Conservation (phyloP, 805 yeast species). For the Pichia nakasei region DNA sequence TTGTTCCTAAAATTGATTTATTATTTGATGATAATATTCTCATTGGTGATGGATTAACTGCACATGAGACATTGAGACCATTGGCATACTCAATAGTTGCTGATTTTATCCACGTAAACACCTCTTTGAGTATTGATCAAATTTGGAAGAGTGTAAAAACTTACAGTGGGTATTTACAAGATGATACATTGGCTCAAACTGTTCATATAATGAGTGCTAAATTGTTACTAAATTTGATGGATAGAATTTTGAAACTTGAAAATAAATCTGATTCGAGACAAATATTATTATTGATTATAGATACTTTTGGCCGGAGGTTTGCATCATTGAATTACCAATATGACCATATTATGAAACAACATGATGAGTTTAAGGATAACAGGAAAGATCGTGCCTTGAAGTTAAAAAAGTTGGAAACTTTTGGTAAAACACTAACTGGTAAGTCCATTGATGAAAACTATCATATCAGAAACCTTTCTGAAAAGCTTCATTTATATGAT, state of each 20-base stretch:
- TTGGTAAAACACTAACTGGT: conserved; percentile 30
- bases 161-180: conserved; percentile 74
- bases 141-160: conserved; percentile 81
- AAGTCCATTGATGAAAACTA: conserved; percentile 13
- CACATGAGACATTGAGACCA: conserved; percentile 83
- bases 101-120: conserved; percentile 86
- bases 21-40: conserved; percentile 80
- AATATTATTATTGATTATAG: conserved; percentile 75
- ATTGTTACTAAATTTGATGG: conserved; percentile 77
- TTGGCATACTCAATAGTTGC: conserved; percentile 93
- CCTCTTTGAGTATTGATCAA: conserved; percentile 71
- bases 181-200: conserved; percentile 71
- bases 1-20: conserved; percentile 77
- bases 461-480: conserved; percentile 5
- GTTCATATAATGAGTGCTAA: conserved; percentile 97
- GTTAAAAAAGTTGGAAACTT: conserved; percentile 29
- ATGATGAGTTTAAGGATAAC: conserved; percentile 41
- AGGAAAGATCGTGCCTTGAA: conserved; percentile 35
- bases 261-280: conserved; percentile 78
- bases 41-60: conserved; percentile 88
- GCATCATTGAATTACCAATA: conserved; percentile 65
- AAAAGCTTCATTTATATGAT: conserved; percentile 5
- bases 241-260: conserved; percentile 73
- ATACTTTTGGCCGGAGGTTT: conserved; percentile 80
- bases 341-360: conserved; percentile 54